Percentiles rank a stretch among this genome's conserved stretches.
phyloP scores from a whole-genome alignment of 2,329 filamentous ascomycete species.

The Incumbomyces delicatus region DNA sequence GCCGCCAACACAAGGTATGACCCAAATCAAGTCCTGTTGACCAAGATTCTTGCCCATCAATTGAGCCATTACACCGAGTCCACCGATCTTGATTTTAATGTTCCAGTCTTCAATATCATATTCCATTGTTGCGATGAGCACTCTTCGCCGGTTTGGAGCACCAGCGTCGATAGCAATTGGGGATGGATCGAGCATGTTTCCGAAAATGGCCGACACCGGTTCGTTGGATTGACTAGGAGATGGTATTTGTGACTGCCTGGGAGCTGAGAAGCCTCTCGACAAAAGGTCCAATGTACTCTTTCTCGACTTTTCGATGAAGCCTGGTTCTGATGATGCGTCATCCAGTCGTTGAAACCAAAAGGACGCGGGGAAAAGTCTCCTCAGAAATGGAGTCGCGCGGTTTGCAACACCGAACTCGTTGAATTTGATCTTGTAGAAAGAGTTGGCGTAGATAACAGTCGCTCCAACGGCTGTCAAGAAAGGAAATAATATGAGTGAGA shows the following conservation, averaged over 20 bases:
- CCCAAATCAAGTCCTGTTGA: conserved; percentile 48
- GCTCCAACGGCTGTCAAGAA: conserved; percentile 6
- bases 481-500: conserved; percentile 7
- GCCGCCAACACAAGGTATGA: conserved; percentile 43
- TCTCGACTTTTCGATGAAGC: background rate
- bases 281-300: too few relatives aligned
- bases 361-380: background rate
- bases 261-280: too few relatives aligned
- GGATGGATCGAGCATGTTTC: conserved; percentile 13
- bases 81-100: conserved; percentile 54
- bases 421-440: conserved; percentile 11
- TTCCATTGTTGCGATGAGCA: conserved; percentile 54
- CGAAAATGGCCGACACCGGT: background rate
- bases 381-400: background rate
- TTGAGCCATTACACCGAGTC: conserved; percentile 53
- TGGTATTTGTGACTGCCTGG: too few relatives aligned
- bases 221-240: background rate
- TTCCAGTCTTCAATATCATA: conserved; percentile 54
- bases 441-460: conserved; percentile 3
- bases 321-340: background rate
- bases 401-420: conserved; percentile 7
- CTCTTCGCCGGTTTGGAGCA: conserved; percentile 31
- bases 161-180: background rate
- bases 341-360: background rate
- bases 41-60: conserved; percentile 49